Percentiles rank a stretch among this genome's conserved stretches.
phyloP scores from a whole-genome alignment of 129 eudicot species.

The Tanacetum coccineum region DNA sequence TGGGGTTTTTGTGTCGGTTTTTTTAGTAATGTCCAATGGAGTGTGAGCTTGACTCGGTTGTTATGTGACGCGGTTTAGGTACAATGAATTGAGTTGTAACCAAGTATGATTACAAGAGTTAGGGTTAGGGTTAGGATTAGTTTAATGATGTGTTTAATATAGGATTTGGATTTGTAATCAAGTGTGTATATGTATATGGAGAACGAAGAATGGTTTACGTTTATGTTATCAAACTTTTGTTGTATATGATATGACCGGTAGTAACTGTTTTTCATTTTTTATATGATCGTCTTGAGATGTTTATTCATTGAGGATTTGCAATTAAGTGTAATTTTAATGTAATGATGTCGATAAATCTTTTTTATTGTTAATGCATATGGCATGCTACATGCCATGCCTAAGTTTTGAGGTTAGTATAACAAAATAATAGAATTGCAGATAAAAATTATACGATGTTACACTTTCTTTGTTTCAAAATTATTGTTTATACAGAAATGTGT shows the following conservation, averaged over 20 bases:
- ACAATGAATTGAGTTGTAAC: constrained; percentile 16
- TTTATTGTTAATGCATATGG: background rate
- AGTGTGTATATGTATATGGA: background rate
- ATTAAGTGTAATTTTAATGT: background rate
- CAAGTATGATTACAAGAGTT: constrained; percentile 16
- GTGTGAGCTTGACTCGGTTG: constrained; percentile 21
- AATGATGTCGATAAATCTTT: background rate
- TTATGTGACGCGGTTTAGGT: constrained; percentile 28
- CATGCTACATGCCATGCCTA: background rate
- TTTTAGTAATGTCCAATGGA: constrained; percentile 1
- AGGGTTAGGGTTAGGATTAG: constrained; percentile 1
- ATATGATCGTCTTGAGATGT: no score
- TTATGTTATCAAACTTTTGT: no score
- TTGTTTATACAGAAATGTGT: no score
- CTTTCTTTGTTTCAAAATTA: no score
- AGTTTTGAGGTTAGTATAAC: no score
- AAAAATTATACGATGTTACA: no score
- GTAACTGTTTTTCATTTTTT: no score
- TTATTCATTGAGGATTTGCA: background rate
- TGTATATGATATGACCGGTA: no score
- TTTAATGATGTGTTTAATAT: background rate
- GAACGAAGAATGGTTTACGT: no score
- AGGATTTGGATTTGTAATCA: background rate
- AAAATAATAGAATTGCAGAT: no score
- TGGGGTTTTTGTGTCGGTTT: background rate